A percentile compares a stretch with the other conserved stretches of the same genome.
Conservation (phyloP, 2,329 filamentous ascomycete genomes). For the Phialocephala sp. region DNA sequence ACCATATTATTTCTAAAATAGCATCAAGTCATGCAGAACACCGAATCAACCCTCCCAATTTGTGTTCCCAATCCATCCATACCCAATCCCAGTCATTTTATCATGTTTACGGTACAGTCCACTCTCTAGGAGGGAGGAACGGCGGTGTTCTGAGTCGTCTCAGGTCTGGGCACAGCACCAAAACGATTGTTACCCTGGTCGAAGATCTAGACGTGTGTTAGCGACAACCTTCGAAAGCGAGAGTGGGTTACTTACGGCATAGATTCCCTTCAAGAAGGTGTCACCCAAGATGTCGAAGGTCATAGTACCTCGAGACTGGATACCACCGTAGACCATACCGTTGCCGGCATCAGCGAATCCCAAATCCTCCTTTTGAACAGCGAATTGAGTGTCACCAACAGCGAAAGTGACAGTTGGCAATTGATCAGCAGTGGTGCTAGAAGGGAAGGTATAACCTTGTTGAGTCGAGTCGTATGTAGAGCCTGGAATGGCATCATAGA, state of each 20-base stretch:
- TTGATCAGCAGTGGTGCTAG: slow-evolving; percentile 53
- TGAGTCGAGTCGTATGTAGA: slow-evolving; percentile 58
- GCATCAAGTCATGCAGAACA: slow-evolving; percentile 1
- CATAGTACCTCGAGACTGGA: slow-evolving; percentile 61
- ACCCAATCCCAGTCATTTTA: slow-evolving; percentile 15
- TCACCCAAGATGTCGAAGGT: slow-evolving; percentile 64
- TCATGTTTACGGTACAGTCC: slow-evolving; percentile 10
- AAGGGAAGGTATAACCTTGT: slow-evolving; percentile 70
- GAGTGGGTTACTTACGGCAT: slow-evolving; percentile 52
- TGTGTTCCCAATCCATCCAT: slow-evolving; percentile 13
- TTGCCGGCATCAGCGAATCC: slow-evolving; percentile 58
- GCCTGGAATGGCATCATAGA: slow-evolving; percentile 69
- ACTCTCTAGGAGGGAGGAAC: slow-evolving; percentile 33
- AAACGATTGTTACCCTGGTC: slow-evolving; percentile 62
- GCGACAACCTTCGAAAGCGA: background rate
- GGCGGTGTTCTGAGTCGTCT: slow-evolving; percentile 37
- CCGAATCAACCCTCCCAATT: slow-evolving; percentile 9
- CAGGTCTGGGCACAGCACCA: slow-evolving; percentile 57
- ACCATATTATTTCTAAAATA: slow-evolving; percentile 10
- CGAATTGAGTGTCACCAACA: slow-evolving; percentile 64
- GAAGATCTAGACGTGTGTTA: slow-evolving; percentile 53
- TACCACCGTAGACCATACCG: slow-evolving; percentile 62
- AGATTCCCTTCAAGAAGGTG: slow-evolving; percentile 63
- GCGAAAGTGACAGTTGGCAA: slow-evolving; percentile 67
- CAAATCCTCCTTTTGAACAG: slow-evolving; percentile 64